A percentile compares a stretch with the other conserved stretches of the same genome.
These are phyloP conservation scores for Phytophthora fragariaefolia DNA, from an alignment of 352 stramenopile species.

Conservation along the genomic window DNA sequence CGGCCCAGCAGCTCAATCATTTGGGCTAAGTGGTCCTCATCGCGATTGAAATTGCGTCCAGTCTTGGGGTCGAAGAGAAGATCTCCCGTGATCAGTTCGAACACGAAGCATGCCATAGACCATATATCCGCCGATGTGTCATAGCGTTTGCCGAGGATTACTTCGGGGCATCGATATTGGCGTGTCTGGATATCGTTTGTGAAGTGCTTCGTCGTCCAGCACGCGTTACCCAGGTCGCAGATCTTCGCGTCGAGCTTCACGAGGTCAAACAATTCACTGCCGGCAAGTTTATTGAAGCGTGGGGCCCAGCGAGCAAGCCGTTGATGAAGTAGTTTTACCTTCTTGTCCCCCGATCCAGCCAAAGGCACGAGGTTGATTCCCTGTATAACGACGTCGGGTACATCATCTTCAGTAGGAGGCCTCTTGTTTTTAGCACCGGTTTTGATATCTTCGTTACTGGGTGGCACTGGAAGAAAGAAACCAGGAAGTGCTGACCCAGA, in stretches of 20 bases:
- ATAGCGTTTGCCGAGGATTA: constrained; percentile 97
- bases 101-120: constrained; percentile 98
- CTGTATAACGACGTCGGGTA: constrained; percentile 45
- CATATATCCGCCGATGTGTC: constrained; percentile 99
- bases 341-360: constrained; percentile 18
- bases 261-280: constrained; percentile 60
- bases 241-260: constrained; percentile 85
- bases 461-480: constrained; percentile 60
- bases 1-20: constrained; percentile 98
- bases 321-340: constrained; percentile 35
- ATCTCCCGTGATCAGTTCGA: constrained; percentile 99
- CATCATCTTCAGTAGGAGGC: constrained; percentile 7
- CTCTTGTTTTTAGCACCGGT: constrained; percentile 11
- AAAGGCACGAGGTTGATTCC: constrained; percentile 49
- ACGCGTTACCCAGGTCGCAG: constrained; percentile 99
- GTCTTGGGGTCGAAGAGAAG: constrained; percentile 98
- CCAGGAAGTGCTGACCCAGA: constrained; percentile 59
- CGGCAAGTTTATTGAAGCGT: constrained; percentile 43
- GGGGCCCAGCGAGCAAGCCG: constrained; percentile 52
- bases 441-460: constrained; percentile 23
- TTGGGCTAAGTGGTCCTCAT: constrained; percentile 98
- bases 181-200: constrained; percentile 99
- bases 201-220: constrained; percentile 99
- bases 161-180: constrained; percentile 99
- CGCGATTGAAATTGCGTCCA: constrained; percentile 81